Evolutionary conservation across 306 rosid species (phyloP), one percentile per base, ranked within the genome.

Genomic region (Coriaria nepalensis): DNA sequence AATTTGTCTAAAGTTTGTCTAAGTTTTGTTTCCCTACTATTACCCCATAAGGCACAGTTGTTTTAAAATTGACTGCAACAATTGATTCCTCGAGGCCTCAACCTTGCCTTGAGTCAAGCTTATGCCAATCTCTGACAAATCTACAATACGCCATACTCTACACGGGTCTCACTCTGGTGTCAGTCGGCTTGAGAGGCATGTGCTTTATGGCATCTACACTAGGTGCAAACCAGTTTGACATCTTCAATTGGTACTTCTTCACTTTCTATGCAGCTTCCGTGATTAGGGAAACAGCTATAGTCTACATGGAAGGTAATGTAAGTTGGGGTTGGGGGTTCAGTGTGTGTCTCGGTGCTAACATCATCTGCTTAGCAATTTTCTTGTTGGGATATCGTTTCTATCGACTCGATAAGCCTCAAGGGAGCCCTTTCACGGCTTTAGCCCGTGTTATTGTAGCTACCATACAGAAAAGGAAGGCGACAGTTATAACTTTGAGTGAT

Each of bases 201-300:
- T 69, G 75, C 34, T 73, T 56, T 59, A 69, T 69, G 8, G 45
- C 60, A n/a, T 72, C 79, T 2, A 49, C 79, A 5, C 29, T 73
- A 45, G 79, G 79, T 40, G 75, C 70, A 6, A 61, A 57, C 35
- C 79, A 69, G 34, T 58, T 60, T 4, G 48, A 73, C 10, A 49
- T 68, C 67, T 69, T 73, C 43, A 68, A 68, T 40, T 73, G 74
- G 74, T 73, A 37, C 42, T 65, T 68, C 35, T 33, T 73, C 10
- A 52, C 68, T 35, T 47, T 69, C 47, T 73, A 61, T 6, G 14
- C 44, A 4, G 72, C 47, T 5, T 65, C 37, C 40, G 35, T 55
- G n/a, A 33, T 55, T 10, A 44, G 72, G 40, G 55, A 37, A 40
- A 33, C 68, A 0, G 75, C 51, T 4, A 35, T 0, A 8, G 2